These are phyloP conservation scores for Solanum pennellii DNA, from an alignment of 257 asterid species.

Conservation along the genomic window DNA sequence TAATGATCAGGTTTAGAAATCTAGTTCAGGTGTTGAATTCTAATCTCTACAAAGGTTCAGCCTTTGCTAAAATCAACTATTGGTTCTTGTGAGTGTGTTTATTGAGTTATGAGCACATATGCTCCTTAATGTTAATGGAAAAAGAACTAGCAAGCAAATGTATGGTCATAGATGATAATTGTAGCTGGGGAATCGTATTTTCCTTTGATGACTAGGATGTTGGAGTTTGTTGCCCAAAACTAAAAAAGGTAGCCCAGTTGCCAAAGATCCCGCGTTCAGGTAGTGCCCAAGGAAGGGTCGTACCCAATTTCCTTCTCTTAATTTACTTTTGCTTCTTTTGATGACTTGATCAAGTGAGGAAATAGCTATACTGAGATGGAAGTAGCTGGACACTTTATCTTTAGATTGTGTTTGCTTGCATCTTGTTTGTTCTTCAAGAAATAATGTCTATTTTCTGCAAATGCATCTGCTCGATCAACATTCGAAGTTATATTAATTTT, in stretches of 20 bases:
- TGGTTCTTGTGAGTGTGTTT: not conserved
- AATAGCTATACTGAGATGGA: not conserved
- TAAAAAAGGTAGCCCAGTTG: not conserved
- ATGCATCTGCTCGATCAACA: not conserved
- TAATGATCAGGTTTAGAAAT: not conserved
- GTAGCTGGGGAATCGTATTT: not conserved
- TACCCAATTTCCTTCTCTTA: not conserved
- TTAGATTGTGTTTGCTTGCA: not conserved
- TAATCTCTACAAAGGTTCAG: not conserved
- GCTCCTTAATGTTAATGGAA: not conserved
- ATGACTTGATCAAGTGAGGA: not conserved
- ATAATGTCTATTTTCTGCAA: not conserved
- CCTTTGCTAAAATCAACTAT: not conserved
- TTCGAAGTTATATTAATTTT: not conserved
- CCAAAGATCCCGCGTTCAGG: not conserved
- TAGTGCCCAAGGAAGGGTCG: not conserved
- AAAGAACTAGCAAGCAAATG: not conserved
- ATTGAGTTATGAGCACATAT: not conserved
- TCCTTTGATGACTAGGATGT: not conserved
- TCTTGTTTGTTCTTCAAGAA: not conserved
- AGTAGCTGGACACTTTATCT: not conserved
- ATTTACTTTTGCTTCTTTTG: not conserved
- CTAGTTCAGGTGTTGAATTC: not conserved
- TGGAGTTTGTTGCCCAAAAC: not conserved
- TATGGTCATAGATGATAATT: not conserved